Evolutionary conservation across 352 stramenopile species (phyloP).

Genomic region (Peronospora belbahrii): DNA sequence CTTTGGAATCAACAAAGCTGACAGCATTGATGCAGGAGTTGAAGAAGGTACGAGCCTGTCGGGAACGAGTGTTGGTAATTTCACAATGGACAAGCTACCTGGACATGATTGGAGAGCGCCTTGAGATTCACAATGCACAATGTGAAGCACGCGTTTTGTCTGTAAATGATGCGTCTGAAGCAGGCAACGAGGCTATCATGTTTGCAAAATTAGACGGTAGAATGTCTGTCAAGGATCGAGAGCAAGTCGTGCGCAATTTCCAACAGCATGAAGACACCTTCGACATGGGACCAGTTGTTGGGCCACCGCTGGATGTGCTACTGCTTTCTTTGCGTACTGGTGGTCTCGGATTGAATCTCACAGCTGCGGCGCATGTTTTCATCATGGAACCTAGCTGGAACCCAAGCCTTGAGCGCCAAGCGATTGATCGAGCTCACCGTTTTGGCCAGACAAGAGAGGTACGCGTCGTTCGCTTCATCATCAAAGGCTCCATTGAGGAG

Average conservation of each 20-base stretch:
- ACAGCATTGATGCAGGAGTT: conserved; percentile 45
- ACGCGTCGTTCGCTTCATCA: conserved; percentile 74
- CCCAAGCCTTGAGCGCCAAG: conserved; percentile 86
- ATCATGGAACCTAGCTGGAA: conserved; percentile 92
- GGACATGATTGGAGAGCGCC: conserved; percentile 56
- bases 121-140: conserved; percentile 30
- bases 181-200: conserved; percentile 19
- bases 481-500: conserved; percentile 87
- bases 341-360: conserved; percentile 89
- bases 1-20: conserved; percentile 57
- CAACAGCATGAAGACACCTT: conserved; percentile 32
- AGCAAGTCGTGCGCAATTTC: conserved; percentile 54
- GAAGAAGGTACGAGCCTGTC: conserved; percentile 31
- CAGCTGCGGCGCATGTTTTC: conserved; percentile 88
- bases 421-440: conserved; percentile 84
- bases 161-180: too few relatives aligned
- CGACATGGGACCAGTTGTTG: conserved; percentile 3
- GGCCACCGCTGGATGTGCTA: conserved; percentile 64
- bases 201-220: conserved; percentile 55
- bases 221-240: conserved; percentile 50
- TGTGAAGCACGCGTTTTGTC: conserved; percentile 13
- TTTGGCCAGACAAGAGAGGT: conserved; percentile 74
- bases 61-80: conserved; percentile 72
- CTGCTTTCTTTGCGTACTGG: conserved; percentile 85
- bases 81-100: conserved; percentile 85